phyloP scores from a whole-genome alignment of 768 basidiomycete genomes.

The Candolleomyces efflorescens region DNA sequence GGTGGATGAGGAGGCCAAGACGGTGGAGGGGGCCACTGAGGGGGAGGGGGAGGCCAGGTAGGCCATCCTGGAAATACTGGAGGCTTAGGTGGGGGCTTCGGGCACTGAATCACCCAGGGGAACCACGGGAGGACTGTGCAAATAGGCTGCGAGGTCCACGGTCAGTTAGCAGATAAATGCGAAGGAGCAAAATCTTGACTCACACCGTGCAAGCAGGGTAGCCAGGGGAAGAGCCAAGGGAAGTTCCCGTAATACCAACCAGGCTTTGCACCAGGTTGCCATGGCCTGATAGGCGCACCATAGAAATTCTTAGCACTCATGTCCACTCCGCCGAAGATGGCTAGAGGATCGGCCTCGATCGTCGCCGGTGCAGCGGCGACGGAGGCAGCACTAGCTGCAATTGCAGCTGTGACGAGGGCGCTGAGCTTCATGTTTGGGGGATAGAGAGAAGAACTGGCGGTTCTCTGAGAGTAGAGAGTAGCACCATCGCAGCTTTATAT shows the following conservation, averaged over 20 bases:
- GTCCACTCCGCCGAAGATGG: slow-evolving; percentile 18
- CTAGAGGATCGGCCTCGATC: slow-evolving; percentile 2
- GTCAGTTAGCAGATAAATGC: slow-evolving; percentile 11
- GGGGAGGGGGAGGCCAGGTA: slow-evolving; percentile 4
- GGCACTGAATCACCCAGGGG: slow-evolving; percentile 29
- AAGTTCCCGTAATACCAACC: slow-evolving; percentile 41
- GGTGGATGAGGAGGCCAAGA: slow-evolving; percentile 8
- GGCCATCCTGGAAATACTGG: neutral
- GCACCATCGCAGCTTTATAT: neutral
- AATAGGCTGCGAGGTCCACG: slow-evolving; percentile 1
- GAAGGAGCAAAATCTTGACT: slow-evolving; percentile 20
- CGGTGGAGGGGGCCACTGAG: slow-evolving; percentile 4
- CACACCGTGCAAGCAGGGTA: slow-evolving; percentile 30
- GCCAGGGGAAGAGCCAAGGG: slow-evolving; percentile 21
- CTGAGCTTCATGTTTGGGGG: neutral
- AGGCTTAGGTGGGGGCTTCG: slow-evolving; percentile 16
- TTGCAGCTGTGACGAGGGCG: neutral
- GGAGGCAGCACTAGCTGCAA: neutral
- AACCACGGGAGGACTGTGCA: slow-evolving; percentile 13
- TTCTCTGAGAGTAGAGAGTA: neutral
- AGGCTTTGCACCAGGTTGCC: slow-evolving; percentile 27
- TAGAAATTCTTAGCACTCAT: slow-evolving; percentile 29
- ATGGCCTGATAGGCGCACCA: slow-evolving; percentile 35
- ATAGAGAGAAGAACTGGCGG: neutral
- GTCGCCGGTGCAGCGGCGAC: neutral